A percentile compares a stretch with the other conserved stretches of the same genome.
These are phyloP conservation scores for Pleurotus tuoliensis DNA, from an alignment of 768 basidiomycete species.

Conservation along the genomic window DNA sequence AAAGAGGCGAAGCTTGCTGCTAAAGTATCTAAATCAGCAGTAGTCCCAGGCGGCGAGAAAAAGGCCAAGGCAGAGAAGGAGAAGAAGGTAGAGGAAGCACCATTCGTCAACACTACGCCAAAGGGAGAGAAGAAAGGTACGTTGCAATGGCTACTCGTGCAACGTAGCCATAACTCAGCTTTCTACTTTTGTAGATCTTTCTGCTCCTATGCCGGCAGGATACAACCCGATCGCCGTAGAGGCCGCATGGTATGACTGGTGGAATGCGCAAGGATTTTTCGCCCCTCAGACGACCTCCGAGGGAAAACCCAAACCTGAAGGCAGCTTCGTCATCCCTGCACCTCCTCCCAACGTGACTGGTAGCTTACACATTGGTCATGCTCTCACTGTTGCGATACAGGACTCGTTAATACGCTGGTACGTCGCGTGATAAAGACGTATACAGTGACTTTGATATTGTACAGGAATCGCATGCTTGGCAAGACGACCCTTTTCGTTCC, in stretches of 20 bases:
- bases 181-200: slow-evolving; percentile 56
- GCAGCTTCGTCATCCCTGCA: slow-evolving; percentile 78
- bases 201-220: slow-evolving; percentile 82
- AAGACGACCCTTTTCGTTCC: slow-evolving; percentile 87
- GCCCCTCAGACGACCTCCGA: slow-evolving; percentile 61
- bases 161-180: not conserved
- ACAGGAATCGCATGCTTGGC: slow-evolving; percentile 94
- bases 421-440: slow-evolving; percentile 19
- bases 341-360: slow-evolving; percentile 99
- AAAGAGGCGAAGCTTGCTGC: slow-evolving; percentile 78
- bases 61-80: slow-evolving; percentile 74
- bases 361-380: slow-evolving; percentile 92
- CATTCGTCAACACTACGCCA: slow-evolving; percentile 88
- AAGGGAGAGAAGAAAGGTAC: slow-evolving; percentile 92
- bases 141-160: slow-evolving; percentile 8
- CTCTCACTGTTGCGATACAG: slow-evolving; percentile 86
- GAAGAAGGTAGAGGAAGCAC: slow-evolving; percentile 62
- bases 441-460: not conserved
- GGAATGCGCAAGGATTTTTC: slow-evolving; percentile 89
- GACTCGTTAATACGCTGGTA: slow-evolving; percentile 88
- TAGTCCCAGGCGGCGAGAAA: slow-evolving; percentile 48
- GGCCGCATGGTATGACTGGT: slow-evolving; percentile 98
- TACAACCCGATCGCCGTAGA: slow-evolving; percentile 97
- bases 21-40: slow-evolving; percentile 49
- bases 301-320: slow-evolving; percentile 57